A percentile compares a stretch with the other conserved stretches of the same genome.
These are phyloP conservation scores for Vickermania spadyakhi DNA, from an alignment of 208 protist genomes.

Conservation along the genomic window DNA sequence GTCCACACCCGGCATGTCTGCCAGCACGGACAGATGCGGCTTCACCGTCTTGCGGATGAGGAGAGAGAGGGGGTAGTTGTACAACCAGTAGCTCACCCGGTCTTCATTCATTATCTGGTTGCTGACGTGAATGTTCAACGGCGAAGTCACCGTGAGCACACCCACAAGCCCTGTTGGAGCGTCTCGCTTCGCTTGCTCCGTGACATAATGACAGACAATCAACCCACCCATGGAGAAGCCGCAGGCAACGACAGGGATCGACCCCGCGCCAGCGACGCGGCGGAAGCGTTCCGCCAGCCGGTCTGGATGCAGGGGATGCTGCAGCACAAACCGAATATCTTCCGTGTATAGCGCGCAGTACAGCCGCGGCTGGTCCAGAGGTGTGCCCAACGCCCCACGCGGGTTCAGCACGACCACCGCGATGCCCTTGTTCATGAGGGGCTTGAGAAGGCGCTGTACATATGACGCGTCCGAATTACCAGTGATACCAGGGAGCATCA, in stretches of 20 bases:
- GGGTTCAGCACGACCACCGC: slow-evolving; percentile 41
- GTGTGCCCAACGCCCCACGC: slow-evolving; percentile 44
- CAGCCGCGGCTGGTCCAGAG: slow-evolving; percentile 37
- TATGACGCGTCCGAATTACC: slow-evolving; percentile 38
- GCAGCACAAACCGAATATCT: slow-evolving; percentile 42
- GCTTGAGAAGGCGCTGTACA: slow-evolving; percentile 29
- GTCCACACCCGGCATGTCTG: slow-evolving; percentile 13
- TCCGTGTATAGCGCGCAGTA: slow-evolving; percentile 48
- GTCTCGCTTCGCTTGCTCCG: slow-evolving; percentile 29
- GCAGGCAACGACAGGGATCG: slow-evolving; percentile 38
- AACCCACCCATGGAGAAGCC: slow-evolving; percentile 57
- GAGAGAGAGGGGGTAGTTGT: slow-evolving; percentile 6
- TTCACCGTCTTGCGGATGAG: slow-evolving; percentile 14
- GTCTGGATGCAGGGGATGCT: slow-evolving; percentile 17
- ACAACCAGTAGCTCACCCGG: slow-evolving; percentile 9
- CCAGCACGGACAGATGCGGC: slow-evolving; percentile 15
- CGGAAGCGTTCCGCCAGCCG: slow-evolving; percentile 7
- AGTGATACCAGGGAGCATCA: slow-evolving; percentile 56
- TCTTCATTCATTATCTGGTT: not conserved
- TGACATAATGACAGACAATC: slow-evolving; percentile 46
- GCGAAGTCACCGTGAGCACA: slow-evolving; percentile 31
- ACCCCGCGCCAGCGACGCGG: not conserved
- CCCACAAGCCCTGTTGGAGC: slow-evolving; percentile 15
- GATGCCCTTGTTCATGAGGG: slow-evolving; percentile 14
- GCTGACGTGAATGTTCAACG: slow-evolving; percentile 26